Percentiles rank a stretch among this genome's conserved stretches.
Conservation (phyloP, 345 rosid genomes). For the Pugionium cornutum region DNA sequence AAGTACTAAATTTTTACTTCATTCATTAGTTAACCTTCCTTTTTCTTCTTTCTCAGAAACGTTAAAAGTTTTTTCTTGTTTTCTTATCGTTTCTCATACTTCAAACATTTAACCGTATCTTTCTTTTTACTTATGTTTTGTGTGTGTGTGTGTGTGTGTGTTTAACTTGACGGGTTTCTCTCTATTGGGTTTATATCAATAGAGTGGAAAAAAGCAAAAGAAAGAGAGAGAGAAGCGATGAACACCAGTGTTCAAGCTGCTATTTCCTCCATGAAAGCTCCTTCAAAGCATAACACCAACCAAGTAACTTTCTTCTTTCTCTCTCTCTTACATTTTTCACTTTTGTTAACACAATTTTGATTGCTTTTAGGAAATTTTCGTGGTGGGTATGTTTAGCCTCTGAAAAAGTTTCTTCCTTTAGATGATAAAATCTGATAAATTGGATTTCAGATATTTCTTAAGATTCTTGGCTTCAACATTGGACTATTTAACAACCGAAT, state of each 20-base stretch:
- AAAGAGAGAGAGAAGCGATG: constrained; percentile 48
- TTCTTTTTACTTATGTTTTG: constrained; percentile 38
- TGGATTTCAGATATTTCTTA: constrained; percentile 9
- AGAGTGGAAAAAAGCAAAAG: constrained; percentile 37
- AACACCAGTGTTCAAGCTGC: constrained; percentile 69
- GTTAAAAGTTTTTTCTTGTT: too few relatives aligned
- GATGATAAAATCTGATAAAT: neutral
- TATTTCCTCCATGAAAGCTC: constrained; percentile 70
- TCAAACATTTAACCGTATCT: constrained; percentile 14
- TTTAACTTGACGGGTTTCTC: constrained; percentile 24
- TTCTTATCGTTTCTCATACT: too few relatives aligned
- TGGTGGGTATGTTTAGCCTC: constrained; percentile 25
- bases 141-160: neutral
- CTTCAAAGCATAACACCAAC: constrained; percentile 50
- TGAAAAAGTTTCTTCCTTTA: constrained; percentile 34
- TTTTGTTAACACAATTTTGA: neutral
- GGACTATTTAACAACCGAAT: constrained; percentile 34
- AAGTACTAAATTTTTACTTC: constrained; percentile 12
- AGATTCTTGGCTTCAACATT: constrained; percentile 43
- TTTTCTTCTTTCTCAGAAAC: neutral
- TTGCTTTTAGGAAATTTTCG: neutral
- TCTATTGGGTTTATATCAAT: constrained; percentile 23
- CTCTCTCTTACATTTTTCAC: constrained; percentile 5
- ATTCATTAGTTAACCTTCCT: neutral
- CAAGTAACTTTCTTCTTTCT: constrained; percentile 47